Evolutionary conservation across 305 asterid species (phyloP).

Genomic region (Coffea humblotiana): DNA sequence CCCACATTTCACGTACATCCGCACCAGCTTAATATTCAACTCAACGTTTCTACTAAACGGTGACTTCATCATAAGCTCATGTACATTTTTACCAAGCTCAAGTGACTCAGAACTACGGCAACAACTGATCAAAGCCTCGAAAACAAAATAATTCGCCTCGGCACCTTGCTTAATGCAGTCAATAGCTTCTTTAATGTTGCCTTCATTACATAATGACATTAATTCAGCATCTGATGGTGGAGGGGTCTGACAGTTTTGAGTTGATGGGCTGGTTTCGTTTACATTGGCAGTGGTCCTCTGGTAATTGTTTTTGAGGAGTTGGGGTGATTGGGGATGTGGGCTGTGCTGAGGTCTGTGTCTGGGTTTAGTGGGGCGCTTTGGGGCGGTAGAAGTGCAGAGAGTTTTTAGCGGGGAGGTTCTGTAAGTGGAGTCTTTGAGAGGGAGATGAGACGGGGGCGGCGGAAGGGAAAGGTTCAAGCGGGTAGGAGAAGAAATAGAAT

Average conservation of each 20-base stretch:
- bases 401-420: conserved; percentile 16
- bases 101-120: conserved; percentile 24
- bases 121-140: conserved; percentile 22
- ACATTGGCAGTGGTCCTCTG: conserved; percentile 5
- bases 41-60: conserved; percentile 27
- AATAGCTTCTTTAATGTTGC: conserved; percentile 34
- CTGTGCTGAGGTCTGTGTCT: conserved; percentile 1
- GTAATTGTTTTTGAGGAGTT: conserved; percentile 15
- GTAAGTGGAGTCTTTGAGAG: conserved; percentile 5
- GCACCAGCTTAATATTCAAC: conserved; percentile 33
- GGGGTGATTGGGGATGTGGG: conserved; percentile 19
- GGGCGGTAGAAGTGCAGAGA: conserved; percentile 18
- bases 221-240: conserved; percentile 23
- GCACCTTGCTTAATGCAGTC: conserved; percentile 30
- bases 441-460: conserved; percentile 2
- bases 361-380: conserved; percentile 17
- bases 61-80: conserved; percentile 32
- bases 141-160: conserved; percentile 22
- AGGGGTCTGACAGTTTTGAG: neutral
- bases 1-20: conserved; percentile 29
- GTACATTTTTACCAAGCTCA: conserved; percentile 35
- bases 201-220: conserved; percentile 29
- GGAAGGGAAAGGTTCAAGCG: conserved; percentile 15
- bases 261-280: conserved; percentile 12
- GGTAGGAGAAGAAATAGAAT: conserved; percentile 24